phyloP scores from a whole-genome alignment of 495 filamentous ascomycete genomes.

The Amniculicola lignicola region DNA sequence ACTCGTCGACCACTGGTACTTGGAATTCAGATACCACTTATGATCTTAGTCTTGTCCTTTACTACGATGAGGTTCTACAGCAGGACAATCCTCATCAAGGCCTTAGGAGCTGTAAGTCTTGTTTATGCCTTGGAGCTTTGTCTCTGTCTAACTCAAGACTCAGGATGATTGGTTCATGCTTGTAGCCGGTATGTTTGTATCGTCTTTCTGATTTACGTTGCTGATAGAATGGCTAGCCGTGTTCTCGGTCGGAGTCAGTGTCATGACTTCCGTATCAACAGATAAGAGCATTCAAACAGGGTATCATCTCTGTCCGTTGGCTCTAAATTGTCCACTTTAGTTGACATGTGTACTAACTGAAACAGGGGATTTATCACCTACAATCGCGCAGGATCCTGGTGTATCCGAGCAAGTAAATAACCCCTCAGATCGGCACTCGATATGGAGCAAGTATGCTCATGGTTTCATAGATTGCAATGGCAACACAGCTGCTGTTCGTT shows the following conservation, averaged over 20 bases:
- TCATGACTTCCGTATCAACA: slow-evolving; percentile 15
- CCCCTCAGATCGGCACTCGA: not conserved
- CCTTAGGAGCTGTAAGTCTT: slow-evolving; percentile 5
- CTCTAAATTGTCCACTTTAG: not conserved
- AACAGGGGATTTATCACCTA: slow-evolving; percentile 8
- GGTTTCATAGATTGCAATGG: slow-evolving; percentile 16
- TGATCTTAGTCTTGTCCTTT: slow-evolving; percentile 7
- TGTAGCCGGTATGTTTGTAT: no score
- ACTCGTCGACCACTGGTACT: slow-evolving; percentile 12
- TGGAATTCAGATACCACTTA: slow-evolving; percentile 3
- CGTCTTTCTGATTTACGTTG: no score
- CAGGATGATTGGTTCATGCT: slow-evolving; percentile 27
- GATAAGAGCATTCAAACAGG: not conserved
- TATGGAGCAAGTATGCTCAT: not conserved
- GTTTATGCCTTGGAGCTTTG: not conserved
- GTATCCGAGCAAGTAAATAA: slow-evolving; percentile 2
- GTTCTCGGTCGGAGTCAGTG: not conserved
- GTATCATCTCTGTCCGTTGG: slow-evolving; percentile 5
- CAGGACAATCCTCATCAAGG: slow-evolving; percentile 2
- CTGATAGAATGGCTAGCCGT: no score
- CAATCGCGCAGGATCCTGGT: slow-evolving; percentile 5
- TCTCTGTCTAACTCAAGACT: not conserved
- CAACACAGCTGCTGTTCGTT: slow-evolving; percentile 15
- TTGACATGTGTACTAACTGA: not conserved
- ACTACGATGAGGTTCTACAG: slow-evolving; percentile 14